Evolutionary conservation across 192 early-diverging fungal species (phyloP), one percentile per base, ranked within the genome.

Genomic region (Radiomyces spectabilis): DNA sequence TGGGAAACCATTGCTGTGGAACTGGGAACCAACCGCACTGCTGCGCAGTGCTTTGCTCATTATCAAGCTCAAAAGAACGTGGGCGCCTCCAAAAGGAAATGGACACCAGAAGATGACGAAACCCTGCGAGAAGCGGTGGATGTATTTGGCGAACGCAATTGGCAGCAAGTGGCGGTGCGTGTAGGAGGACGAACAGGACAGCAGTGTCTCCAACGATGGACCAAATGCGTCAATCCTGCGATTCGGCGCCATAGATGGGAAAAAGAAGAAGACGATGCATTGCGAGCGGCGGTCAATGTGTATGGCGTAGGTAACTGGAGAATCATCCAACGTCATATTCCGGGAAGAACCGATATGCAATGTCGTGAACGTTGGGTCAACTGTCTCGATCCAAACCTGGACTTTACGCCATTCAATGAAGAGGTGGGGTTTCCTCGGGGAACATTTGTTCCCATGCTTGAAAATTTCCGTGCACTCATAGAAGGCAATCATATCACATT

Each of bases 321-420:
- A n/a, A 83, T 81, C 42, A 71, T 91, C 31, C 77, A 81, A 51
- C 74, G 82, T 56, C 77, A 85, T 51, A 77, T 88, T 21, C 79
- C 70, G 1, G 84, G 84, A 10, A 66, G 86, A 45, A 91, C 85
- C 0, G 88, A 91, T 57, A 77, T 86, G 33, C 82, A 91, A 55
- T 88, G 86, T 46, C 75, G 88, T 41, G 88, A 91, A 55, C 71
- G 88, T 55, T 91, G 83, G 66, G 68, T 77, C 60, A 88, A 91
- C 59, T 72, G 85, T 6, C 61, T 88, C 32, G 64, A 73, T 21
- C 81, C 84, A 7, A 50, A 48, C 3, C 53, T 91, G 21, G 77
- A 82, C 33, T 68, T 74, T 30, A 69, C 74, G 43, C 73, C 75
- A 27, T 78, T 85, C 76, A 68, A 74, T 4, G 26, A 18, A 5